Evolutionary conservation across 2,329 filamentous ascomycete species (phyloP).

Genomic region (Diaporthe vexans): DNA sequence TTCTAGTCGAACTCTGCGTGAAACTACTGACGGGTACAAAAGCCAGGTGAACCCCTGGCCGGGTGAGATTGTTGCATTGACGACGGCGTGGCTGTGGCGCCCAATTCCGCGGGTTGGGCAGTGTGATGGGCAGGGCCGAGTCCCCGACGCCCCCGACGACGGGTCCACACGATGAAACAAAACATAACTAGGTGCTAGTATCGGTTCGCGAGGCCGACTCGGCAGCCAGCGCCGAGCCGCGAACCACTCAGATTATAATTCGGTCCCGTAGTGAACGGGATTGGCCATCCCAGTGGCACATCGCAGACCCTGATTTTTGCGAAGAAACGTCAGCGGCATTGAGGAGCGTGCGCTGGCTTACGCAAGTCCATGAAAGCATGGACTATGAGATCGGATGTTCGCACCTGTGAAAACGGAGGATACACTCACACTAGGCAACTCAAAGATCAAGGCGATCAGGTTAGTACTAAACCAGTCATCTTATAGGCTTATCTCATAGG

Average conservation of each 20-base stretch:
- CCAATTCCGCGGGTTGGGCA: constrained; percentile 12
- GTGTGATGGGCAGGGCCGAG: background rate
- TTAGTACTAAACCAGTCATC: background rate
- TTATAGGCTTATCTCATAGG: background rate
- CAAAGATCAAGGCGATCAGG: too few species aligned
- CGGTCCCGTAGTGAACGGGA: background rate
- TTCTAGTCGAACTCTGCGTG: constrained; percentile 29
- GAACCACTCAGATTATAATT: background rate
- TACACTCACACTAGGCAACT: too few species aligned
- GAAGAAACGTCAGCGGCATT: background rate
- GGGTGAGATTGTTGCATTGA: constrained; percentile 11
- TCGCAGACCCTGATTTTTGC: background rate
- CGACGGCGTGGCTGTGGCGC: constrained; percentile 26
- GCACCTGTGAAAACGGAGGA: too few species aligned
- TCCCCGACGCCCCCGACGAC: background rate
- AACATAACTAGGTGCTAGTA: background rate
- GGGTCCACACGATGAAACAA: constrained; percentile 16
- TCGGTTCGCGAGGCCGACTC: constrained; percentile 24
- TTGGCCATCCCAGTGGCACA: background rate
- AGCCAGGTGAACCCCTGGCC: constrained; percentile 25
- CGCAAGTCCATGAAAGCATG: background rate
- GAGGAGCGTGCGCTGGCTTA: background rate
- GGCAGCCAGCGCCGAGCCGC: constrained; percentile 14
- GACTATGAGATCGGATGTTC: too few species aligned
- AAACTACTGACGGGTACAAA: background rate